Evolutionary conservation across 768 basidiomycete species (phyloP).

Genomic region (Hypholoma sublateritium): DNA sequence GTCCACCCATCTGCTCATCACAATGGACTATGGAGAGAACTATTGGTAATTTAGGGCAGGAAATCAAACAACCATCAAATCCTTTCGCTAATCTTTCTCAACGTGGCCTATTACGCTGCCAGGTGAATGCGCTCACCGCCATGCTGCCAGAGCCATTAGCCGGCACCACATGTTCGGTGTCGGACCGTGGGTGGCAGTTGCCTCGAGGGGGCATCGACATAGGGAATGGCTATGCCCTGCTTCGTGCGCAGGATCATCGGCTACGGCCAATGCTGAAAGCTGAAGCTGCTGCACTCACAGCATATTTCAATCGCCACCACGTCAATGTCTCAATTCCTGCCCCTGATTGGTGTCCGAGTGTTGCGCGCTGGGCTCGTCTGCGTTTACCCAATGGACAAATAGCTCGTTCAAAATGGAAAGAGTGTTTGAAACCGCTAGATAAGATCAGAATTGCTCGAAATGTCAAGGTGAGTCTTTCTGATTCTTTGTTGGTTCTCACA

Average conservation of each 20-base stretch:
- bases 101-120: too few relatives aligned
- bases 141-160: too few relatives aligned
- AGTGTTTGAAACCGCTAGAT: slow-evolving; percentile 17
- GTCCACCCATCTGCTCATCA: too few relatives aligned
- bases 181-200: too few relatives aligned
- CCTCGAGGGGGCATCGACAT: slow-evolving; percentile 12
- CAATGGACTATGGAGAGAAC: too few relatives aligned
- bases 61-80: slow-evolving; percentile 23
- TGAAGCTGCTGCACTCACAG: slow-evolving; percentile 3
- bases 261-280: slow-evolving; percentile 11
- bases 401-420: slow-evolving; percentile 32
- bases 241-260: too few relatives aligned
- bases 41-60: too few relatives aligned
- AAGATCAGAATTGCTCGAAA: slow-evolving; percentile 26
- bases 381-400: slow-evolving; percentile 38
- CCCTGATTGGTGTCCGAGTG: not conserved
- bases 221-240: too few relatives aligned
- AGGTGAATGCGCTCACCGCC: too few relatives aligned
- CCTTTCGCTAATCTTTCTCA: slow-evolving; percentile 17
- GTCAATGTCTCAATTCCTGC: slow-evolving; percentile 4
- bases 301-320: not conserved
- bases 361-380: slow-evolving; percentile 28
- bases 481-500: not conserved
- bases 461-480: slow-evolving; percentile 27
- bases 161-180: too few relatives aligned